Conservation (phyloP, 2,329 filamentous ascomycete species). For the Stagonosporopsis vannaccii region DNA sequence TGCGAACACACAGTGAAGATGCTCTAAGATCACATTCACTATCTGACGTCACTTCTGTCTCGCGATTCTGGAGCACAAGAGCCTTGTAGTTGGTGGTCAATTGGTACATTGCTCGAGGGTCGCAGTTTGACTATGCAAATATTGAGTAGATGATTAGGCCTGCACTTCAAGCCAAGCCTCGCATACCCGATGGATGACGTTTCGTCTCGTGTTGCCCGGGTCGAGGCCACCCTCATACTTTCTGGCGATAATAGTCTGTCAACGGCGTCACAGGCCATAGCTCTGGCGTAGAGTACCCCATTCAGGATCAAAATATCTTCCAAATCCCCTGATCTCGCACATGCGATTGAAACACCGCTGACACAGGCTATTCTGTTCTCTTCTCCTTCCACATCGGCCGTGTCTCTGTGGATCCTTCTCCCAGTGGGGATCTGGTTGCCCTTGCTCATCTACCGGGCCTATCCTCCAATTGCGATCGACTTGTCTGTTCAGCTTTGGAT, state of each 20-base stretch:
- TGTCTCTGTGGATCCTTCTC: constrained; percentile 33
- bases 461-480: constrained; percentile 30
- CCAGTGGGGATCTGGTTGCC: constrained; percentile 29
- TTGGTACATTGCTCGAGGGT: background rate
- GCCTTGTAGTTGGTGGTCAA: background rate
- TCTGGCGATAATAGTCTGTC: background rate
- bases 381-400: constrained; percentile 28
- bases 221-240: background rate
- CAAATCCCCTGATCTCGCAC: constrained; percentile 35
- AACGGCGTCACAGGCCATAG: constrained; percentile 11
- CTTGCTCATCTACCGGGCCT: constrained; percentile 28
- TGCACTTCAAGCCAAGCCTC: background rate
- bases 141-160: background rate
- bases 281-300: constrained; percentile 27
- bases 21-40: background rate
- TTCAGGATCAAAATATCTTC: constrained; percentile 31
- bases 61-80: constrained; percentile 1
- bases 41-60: constrained; percentile 13
- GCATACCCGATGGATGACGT: background rate
- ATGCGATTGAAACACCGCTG: constrained; percentile 35
- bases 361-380: constrained; percentile 29
- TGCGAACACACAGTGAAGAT: background rate
- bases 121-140: background rate
- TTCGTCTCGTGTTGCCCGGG: background rate
- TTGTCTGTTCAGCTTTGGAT: constrained; percentile 21